Evolutionary conservation across 345 rosid species (phyloP).

Genomic region (Salix caprea): DNA sequence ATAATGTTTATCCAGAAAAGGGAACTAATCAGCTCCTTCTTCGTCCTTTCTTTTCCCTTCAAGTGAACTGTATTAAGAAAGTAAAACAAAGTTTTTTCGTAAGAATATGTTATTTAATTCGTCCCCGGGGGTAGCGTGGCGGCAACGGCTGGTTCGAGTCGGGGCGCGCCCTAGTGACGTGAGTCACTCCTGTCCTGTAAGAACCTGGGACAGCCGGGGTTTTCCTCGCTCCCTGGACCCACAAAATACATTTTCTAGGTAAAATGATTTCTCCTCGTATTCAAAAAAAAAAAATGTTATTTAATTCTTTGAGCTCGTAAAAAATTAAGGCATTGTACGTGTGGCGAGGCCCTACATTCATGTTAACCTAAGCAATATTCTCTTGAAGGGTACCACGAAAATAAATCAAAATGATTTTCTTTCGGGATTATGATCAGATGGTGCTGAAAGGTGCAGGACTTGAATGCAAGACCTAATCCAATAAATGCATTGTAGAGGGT

Average conservation of each 20-base stretch:
- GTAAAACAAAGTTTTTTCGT: not conserved
- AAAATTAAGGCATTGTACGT: not conserved
- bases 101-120: not conserved
- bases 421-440: not conserved
- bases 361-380: not conserved
- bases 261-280: too few species aligned
- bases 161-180: too few species aligned
- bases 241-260: too few species aligned
- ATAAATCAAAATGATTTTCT: not conserved
- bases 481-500: slow-evolving; percentile 18
- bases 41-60: not conserved
- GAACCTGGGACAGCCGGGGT: too few species aligned
- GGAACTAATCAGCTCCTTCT: slow-evolving; percentile 4
- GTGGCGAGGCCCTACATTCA: not conserved
- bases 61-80: not conserved
- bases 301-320: not conserved
- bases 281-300: too few species aligned
- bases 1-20: slow-evolving; percentile 22
- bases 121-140: too few species aligned
- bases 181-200: too few species aligned
- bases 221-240: too few species aligned
- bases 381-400: slow-evolving; percentile 13
- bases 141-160: too few species aligned
- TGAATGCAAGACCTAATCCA: slow-evolving; percentile 28
- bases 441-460: slow-evolving; percentile 14